A percentile compares a stretch with the other conserved stretches of the same genome.
Conservation (phyloP, 768 basidiomycete species). For the Pholiota conissans region DNA sequence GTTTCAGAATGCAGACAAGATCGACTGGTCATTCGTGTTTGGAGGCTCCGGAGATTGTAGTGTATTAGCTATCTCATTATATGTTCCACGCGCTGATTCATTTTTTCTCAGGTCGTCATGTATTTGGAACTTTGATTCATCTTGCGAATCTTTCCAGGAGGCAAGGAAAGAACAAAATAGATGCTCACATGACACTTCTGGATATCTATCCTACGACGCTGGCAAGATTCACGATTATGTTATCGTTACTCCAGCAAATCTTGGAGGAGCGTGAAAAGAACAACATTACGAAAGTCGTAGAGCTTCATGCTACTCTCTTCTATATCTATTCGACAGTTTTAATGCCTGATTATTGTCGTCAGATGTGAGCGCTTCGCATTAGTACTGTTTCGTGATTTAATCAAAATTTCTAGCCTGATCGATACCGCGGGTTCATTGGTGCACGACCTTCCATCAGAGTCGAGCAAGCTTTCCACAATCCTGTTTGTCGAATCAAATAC, state of each 20-base stretch:
- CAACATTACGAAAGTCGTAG: background rate
- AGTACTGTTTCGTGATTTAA: background rate
- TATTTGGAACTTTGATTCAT: constrained; percentile 20
- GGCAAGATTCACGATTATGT: constrained; percentile 17
- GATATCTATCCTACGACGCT: constrained; percentile 25
- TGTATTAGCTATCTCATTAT: too few species aligned
- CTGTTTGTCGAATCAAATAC: constrained; percentile 6
- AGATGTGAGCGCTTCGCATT: constrained; percentile 11
- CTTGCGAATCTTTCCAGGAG: constrained; percentile 10
- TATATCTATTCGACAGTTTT: constrained; percentile 11
- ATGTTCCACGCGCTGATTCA: background rate
- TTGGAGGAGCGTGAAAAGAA: background rate
- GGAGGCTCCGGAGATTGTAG: constrained; percentile 26
- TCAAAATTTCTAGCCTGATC: background rate
- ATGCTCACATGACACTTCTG: constrained; percentile 20
- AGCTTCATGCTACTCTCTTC: constrained; percentile 13
- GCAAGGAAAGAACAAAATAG: background rate
- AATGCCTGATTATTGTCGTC: constrained; percentile 16
- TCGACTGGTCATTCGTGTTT: constrained; percentile 18
- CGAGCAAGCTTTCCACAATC: background rate
- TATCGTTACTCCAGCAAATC: constrained; percentile 16
- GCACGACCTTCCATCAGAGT: background rate
- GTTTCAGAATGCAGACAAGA: background rate
- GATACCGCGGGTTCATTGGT: background rate
- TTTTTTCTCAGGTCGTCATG: constrained; percentile 21